Conservation (phyloP, 2,329 filamentous ascomycete species). For the Hypoxylon sp. region DNA sequence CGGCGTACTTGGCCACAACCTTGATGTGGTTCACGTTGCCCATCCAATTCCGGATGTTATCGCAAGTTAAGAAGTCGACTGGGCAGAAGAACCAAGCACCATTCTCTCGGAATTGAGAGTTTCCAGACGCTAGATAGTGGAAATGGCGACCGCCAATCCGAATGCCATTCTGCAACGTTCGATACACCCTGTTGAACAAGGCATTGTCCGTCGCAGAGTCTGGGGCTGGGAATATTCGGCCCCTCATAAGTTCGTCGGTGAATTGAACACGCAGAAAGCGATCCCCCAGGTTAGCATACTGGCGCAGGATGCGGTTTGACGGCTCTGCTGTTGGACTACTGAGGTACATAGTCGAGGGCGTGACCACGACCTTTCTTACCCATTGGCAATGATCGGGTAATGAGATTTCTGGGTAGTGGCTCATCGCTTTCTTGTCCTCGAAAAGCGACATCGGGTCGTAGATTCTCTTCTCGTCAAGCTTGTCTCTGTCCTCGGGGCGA, state of each 20-base stretch:
- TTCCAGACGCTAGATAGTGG: conserved; percentile 93
- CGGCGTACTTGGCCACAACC: conserved; percentile 89
- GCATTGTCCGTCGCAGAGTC: conserved; percentile 73
- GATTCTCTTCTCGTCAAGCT: conserved; percentile 67
- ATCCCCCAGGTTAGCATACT: conserved; percentile 77
- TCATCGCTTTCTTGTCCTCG: conserved; percentile 64
- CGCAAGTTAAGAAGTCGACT: conserved; percentile 75
- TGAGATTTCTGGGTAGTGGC: conserved; percentile 63
- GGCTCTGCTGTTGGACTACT: conserved; percentile 85
- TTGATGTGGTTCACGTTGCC: conserved; percentile 86
- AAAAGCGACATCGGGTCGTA: conserved; percentile 83
- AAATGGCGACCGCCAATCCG: conserved; percentile 85
- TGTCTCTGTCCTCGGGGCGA: conserved; percentile 22
- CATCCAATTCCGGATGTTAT: conserved; percentile 88
- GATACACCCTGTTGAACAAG: conserved; percentile 80
- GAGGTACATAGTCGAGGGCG: conserved; percentile 86
- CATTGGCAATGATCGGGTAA: conserved; percentile 81
- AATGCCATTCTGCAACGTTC: conserved; percentile 83
- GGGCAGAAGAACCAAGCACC: conserved; percentile 94
- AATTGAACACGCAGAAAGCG: conserved; percentile 93
- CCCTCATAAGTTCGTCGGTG: conserved; percentile 79
- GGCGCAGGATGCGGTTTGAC: conserved; percentile 87
- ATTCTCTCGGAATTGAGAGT: conserved; percentile 93
- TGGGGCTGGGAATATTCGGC: conserved; percentile 70
- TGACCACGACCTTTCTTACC: conserved; percentile 83